Conservation (phyloP, 495 filamentous ascomycete genomes). For the Terfezia claveryi region DNA sequence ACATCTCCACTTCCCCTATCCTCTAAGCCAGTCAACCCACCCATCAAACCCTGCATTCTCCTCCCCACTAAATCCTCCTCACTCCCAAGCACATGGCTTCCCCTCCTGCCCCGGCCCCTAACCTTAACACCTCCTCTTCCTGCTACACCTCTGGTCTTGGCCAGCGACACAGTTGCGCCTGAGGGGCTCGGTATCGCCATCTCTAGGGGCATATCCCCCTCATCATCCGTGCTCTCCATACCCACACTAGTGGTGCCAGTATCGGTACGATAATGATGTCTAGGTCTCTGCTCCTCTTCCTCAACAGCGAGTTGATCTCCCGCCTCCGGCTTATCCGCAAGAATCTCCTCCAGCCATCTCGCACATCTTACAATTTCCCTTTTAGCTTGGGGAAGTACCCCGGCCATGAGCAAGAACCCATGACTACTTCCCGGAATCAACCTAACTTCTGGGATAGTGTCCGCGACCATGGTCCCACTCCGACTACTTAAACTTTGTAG, state of each 20-base stretch:
- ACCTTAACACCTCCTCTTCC: constrained; percentile 18
- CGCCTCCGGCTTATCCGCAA: constrained; percentile 24
- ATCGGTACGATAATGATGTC: constrained; percentile 23
- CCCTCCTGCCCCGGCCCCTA: constrained; percentile 21
- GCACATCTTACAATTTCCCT: constrained; percentile 53
- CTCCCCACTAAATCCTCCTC: constrained; percentile 65
- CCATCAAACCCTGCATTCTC: constrained; percentile 65
- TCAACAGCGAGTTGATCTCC: constrained; percentile 21
- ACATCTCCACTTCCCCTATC: neutral
- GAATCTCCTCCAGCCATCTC: constrained; percentile 54
- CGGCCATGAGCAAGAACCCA: constrained; percentile 78
- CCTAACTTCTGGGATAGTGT: constrained; percentile 33
- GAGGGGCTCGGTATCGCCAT: constrained; percentile 10
- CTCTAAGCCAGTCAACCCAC: constrained; percentile 37
- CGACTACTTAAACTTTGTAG: constrained; percentile 28
- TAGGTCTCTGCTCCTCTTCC: constrained; percentile 6
- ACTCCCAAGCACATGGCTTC: constrained; percentile 50
- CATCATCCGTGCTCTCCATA: constrained; percentile 8
- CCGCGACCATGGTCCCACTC: constrained; percentile 46
- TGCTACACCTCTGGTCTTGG: constrained; percentile 9
- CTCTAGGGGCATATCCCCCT: constrained; percentile 13
- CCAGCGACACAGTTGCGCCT: neutral
- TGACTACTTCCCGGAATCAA: constrained; percentile 76
- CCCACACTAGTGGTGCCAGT: constrained; percentile 7
- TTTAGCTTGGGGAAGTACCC: constrained; percentile 69